Evolutionary conservation across 805 yeast genomes (phyloP), one percentile per base, ranked within the genome.

Genomic region (Saccharomycopsis guyanensis): DNA sequence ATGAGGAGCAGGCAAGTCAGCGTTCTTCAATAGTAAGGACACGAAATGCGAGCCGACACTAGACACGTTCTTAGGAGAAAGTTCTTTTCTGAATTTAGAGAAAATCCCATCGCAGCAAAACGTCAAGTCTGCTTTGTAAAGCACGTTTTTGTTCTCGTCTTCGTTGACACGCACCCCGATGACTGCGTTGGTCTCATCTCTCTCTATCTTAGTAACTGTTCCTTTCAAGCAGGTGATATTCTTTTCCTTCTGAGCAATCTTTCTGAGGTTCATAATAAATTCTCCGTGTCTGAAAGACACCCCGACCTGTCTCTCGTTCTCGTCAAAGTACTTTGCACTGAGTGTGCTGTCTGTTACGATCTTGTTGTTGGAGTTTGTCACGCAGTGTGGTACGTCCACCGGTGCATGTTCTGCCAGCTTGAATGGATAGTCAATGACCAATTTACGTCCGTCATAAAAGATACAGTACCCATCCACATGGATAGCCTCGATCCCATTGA

Each of bases 251-350:
- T 72, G 69, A 18, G 85, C 89, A n/a, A 84, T 76, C 12, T 61
- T 58, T 55, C 98, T 75, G 54, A 93, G 70, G 58, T 87, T 87
- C 62, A 70, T 68, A 43, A 93, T 72, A 57, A 93, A 93, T 47
- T 78, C 80, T 18, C 98, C 98, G 61, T 93, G 97, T 57, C 87
- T 95, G 67, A 93, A 88, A 1, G 95, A 82, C 3, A 85, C 84
- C 47, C 98, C 98, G 55, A 67, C 58, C 54, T 70, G 75, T 49
- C 72, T 65, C 46, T 75, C 78, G 53, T 68, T 73, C 12, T 66
- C 67, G 50, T 83, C 88, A 75, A 80, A 84, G 5, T 69, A 78
- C 29, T 62, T 57, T 18, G 66, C 50, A 34, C 66, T 59, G 25
- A 83, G 56, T 2, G 82, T 74, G n/a, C 62, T 56, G 48, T 77